Conservation (phyloP, 2,329 filamentous ascomycete genomes). For the Fusarium sp. region DNA sequence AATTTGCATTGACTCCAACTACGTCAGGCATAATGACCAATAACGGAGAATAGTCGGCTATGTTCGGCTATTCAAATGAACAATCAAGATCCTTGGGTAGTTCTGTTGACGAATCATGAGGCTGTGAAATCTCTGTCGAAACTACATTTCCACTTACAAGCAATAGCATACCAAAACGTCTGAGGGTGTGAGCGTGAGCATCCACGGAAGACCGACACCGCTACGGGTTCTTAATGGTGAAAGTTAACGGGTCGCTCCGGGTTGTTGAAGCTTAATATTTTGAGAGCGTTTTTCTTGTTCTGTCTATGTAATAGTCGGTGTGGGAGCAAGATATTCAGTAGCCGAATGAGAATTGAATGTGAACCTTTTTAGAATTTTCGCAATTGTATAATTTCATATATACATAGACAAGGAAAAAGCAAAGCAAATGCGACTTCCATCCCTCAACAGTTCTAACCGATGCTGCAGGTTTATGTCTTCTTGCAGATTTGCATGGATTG, state of each 20-base stretch:
- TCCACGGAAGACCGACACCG: constrained; percentile 24
- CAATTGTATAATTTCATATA: neutral
- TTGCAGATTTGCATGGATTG: constrained; percentile 12
- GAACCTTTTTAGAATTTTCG: neutral
- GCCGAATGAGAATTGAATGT: neutral
- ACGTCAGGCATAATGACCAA: constrained; percentile 19
- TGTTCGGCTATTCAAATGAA: constrained; percentile 34
- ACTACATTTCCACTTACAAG: constrained; percentile 38
- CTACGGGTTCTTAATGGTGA: constrained; percentile 19
- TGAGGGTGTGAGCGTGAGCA: constrained; percentile 26
- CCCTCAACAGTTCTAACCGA: neutral
- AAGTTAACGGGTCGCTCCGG: constrained; percentile 22
- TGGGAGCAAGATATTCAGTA: neutral
- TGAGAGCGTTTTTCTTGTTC: neutral
- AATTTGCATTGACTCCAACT: neutral
- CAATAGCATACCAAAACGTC: constrained; percentile 17
- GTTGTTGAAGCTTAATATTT: constrained; percentile 4
- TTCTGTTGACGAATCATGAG: constrained; percentile 33
- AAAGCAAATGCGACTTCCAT: neutral
- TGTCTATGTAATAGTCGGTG: neutral
- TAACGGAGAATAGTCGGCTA: constrained; percentile 45
- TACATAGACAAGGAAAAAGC: neutral
- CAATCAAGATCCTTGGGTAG: constrained; percentile 15
- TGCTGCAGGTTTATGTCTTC: neutral
- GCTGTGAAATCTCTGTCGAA: constrained; percentile 44